Conservation (phyloP, 2,329 filamentous ascomycete species). For the Byssoonygena ceratinophila region DNA sequence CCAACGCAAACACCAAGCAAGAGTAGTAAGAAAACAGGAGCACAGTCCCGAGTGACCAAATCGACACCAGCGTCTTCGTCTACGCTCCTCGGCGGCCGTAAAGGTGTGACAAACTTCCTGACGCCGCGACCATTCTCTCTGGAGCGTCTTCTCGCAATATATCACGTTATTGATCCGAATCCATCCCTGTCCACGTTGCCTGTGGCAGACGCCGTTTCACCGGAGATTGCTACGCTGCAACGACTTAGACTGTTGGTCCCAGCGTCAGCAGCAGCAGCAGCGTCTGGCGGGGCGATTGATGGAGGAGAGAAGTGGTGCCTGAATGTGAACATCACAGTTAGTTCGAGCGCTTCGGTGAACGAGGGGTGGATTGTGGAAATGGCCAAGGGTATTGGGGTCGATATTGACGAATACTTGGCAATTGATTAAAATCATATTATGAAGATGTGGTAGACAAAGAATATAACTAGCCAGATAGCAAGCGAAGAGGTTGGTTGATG, state of each 20-base stretch:
- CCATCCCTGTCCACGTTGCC: constrained; percentile 25
- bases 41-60: constrained; percentile 29
- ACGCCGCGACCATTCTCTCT: constrained; percentile 36
- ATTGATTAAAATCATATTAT: not conserved
- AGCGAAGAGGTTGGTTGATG: not conserved
- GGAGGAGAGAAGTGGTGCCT: constrained; percentile 40
- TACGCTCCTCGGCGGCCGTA: constrained; percentile 22
- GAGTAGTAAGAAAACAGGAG: constrained; percentile 25
- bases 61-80: constrained; percentile 33
- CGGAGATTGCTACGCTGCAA: constrained; percentile 39
- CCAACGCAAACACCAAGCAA: constrained; percentile 24
- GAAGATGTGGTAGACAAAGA: not conserved
- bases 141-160: constrained; percentile 39
- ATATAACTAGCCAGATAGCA: not conserved
- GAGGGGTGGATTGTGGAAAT: constrained; percentile 39
- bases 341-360: constrained; percentile 9
- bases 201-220: constrained; percentile 37
- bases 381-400: constrained; percentile 37
- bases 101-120: constrained; percentile 30
- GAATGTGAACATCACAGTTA: constrained; percentile 30
- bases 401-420: constrained; percentile 34
- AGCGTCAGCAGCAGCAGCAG: constrained; percentile 27
- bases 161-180: constrained; percentile 39
- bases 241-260: constrained; percentile 39
- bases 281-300: constrained; percentile 27